Conservation (phyloP, 768 basidiomycete species). For the Boletales sp. region DNA sequence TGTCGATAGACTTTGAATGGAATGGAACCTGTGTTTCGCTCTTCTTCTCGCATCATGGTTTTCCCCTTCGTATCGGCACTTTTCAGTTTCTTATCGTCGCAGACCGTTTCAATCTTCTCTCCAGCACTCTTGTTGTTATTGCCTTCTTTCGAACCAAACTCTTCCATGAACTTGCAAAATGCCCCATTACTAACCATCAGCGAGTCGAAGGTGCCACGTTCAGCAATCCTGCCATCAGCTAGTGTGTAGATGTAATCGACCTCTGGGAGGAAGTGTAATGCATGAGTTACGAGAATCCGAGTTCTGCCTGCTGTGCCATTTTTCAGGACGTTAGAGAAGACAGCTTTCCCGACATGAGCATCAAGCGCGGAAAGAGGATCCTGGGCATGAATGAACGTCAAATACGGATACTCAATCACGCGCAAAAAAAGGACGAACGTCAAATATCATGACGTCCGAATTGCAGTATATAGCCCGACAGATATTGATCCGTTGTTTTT, state of each 20-base stretch:
- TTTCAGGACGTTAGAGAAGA: slow-evolving; percentile 81
- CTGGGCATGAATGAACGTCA: slow-evolving; percentile 25
- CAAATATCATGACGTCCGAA: slow-evolving; percentile 84
- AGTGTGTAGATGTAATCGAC: slow-evolving; percentile 86
- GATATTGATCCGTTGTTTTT: slow-evolving; percentile 79
- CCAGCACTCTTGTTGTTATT: slow-evolving; percentile 33
- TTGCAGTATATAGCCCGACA: slow-evolving; percentile 85
- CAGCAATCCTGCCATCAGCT: slow-evolving; percentile 71
- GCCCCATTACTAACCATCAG: slow-evolving; percentile 61
- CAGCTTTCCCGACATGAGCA: slow-evolving; percentile 84
- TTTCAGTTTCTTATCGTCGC: slow-evolving; percentile 34
- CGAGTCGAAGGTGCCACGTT: slow-evolving; percentile 75
- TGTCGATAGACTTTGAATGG: slow-evolving; percentile 32
- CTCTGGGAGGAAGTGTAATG: slow-evolving; percentile 82
- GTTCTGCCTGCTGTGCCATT: slow-evolving; percentile 66
- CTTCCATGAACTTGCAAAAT: slow-evolving; percentile 70
- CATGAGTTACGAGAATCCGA: slow-evolving; percentile 87
- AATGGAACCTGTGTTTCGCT: slow-evolving; percentile 69
- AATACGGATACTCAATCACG: too few species aligned
- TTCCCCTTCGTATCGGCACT: slow-evolving; percentile 39
- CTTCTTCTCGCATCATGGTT: slow-evolving; percentile 78
- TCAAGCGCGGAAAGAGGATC: slow-evolving; percentile 90
- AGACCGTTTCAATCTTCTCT: slow-evolving; percentile 30
- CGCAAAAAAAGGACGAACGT: slow-evolving; percentile 35
- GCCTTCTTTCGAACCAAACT: slow-evolving; percentile 73